phyloP scores from a whole-genome alignment of 208 protist genomes.

The Lotmaria passim region DNA sequence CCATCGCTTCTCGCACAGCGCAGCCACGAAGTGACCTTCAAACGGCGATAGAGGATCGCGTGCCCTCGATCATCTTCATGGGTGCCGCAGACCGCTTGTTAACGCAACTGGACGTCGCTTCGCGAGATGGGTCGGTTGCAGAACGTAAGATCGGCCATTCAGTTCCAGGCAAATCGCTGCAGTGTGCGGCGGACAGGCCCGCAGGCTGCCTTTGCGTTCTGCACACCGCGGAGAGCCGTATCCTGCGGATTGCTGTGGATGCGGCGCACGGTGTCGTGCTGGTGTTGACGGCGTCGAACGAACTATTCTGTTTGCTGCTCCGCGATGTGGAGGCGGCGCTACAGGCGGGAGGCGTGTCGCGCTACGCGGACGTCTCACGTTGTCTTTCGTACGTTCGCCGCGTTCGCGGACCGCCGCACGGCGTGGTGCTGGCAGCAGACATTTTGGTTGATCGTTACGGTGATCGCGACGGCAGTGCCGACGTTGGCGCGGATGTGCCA shows the following conservation, averaged over 20 bases:
- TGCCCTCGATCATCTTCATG: conserved; percentile 11
- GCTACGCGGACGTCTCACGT: background rate
- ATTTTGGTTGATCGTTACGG: conserved; percentile 19
- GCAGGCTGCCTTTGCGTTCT: conserved; percentile 10
- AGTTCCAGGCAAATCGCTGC: too few species aligned
- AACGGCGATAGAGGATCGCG: background rate
- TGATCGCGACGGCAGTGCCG: background rate
- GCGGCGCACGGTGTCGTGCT: conserved; percentile 1
- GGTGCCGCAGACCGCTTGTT: conserved; percentile 30
- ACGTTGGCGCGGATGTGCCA: background rate
- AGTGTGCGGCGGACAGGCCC: background rate
- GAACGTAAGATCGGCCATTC: background rate
- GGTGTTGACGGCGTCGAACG: conserved; percentile 30
- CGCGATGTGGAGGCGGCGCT: background rate
- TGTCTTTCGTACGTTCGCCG: background rate
- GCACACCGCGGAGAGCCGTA: conserved; percentile 14
- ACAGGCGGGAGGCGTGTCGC: background rate
- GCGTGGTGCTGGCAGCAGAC: conserved; percentile 58
- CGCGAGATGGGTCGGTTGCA: background rate
- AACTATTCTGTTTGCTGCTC: conserved; percentile 5
- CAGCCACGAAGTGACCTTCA: background rate
- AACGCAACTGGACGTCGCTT: background rate
- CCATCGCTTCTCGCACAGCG: background rate
- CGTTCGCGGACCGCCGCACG: conserved; percentile 34
- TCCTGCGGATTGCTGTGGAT: conserved; percentile 30